Base-by-base conservation (phyloP, 2,329 filamentous ascomycete genomes). In the Pleurostoma richardsiae region DNA sequence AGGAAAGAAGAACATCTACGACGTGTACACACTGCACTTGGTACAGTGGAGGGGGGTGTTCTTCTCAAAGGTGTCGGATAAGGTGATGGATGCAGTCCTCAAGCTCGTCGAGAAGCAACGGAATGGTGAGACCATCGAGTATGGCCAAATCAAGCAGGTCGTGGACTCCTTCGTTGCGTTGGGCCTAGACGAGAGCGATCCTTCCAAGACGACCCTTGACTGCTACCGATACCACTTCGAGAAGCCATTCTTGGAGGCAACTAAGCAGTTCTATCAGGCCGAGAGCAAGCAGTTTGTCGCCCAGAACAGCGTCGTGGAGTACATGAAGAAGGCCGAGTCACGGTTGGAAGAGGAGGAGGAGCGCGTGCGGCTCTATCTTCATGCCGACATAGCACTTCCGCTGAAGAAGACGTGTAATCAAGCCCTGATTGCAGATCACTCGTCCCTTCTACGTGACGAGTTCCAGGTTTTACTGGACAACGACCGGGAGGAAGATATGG, bases 291-390 rank as follows among this genome's bases (percentile, higher is more conserved):
- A 90, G 53, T 99, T 99, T 62, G 83, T 99, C 31, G 88, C 90
- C 8, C 92, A 97, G 66, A 99, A 99, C 65, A 95, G 88, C 53
- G 90, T 99, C 4, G 91, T 99, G 31, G 94, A 99, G 63, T 99
- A 97, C 70, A 97, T 99, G 94, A 97, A 97, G 76, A 99, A 99
- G 79, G 95, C 94, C 1, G 92, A 97, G 69, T 71, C 82, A 39
- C 85, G 94, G 30, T 71, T 99, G 50, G 82, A 89, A 6, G 94
- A 99, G 67, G 94, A 99, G 67, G 94, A 95, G 70, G 89, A 92
- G 62, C 88, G 94, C 29, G 94, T 99, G 7, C 83, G 83, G 54
- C 82, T 97, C 61, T 99, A 95, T 61, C 77, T 99, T 41, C 90
- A 97, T 59, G 82, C 83, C 33, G 94, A 99, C 66, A 96, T 97